Evolutionary conservation across 352 stramenopile genomes (phyloP), one percentile per base, ranked within the genome.

Genomic region (Phytophthora vignae): DNA sequence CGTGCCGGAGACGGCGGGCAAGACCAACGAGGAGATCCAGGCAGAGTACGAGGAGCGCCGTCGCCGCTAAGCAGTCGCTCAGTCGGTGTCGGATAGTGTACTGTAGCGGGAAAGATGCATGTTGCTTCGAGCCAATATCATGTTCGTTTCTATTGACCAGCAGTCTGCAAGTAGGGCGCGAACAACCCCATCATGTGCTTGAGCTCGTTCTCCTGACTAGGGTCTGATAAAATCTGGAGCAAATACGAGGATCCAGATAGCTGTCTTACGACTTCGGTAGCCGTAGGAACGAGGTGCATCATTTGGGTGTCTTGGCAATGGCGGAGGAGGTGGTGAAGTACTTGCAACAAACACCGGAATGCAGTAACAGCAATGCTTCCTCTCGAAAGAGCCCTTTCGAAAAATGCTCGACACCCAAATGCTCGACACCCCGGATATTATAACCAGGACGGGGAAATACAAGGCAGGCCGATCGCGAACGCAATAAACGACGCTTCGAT

Each of bases 171-270:
- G 50, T 75, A 87, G 60, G 82, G 76, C 5, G 36, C 29, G n/a
- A 88, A 88, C 17, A 81, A 71, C 33, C 67, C 52, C 55, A 91
- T 60, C 8, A 87, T 53, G 29, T 77, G 81, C 46, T 83, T 70
- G 14, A 90, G 73, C 40, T 91, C 82, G 27, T 72, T 74, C 50
- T 91, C 80, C 19, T 87, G 81, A 38, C 60, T 73, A 11, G 83
- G 78, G 0, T 82, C 77, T 1, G 79, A 67, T 29, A 92, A 61
- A 33, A 89, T 60, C 55, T 88, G 79, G 55, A 87, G 80, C 66
- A 93, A 68, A 63, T 88, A 90, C n/a, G 86, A 83, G 22, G 86
- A 93, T 4, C 74, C 55, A 15, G 77, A 84, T 10, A 93, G 84
- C 69, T 92, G 83, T 36, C 73, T 55, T 0, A 86, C 69, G 0